Evolutionary conservation across 2,329 filamentous ascomycete genomes (phyloP).

Genomic region (Talaromyces funiculosus): DNA sequence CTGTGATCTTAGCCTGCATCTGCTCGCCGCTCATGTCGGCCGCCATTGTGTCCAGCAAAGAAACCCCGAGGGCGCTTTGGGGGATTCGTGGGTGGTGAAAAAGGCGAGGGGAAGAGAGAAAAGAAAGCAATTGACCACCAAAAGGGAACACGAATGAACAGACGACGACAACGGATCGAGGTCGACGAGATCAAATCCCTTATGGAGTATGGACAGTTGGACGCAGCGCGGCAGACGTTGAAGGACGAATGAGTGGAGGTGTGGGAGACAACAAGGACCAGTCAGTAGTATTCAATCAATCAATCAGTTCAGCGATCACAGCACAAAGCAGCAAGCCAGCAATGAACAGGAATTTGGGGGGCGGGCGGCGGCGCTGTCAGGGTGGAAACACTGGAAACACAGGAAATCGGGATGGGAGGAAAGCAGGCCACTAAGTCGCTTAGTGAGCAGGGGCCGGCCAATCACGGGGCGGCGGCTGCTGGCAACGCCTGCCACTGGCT

Average conservation of each 20-base stretch:
- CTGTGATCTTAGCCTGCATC: slow-evolving; percentile 90
- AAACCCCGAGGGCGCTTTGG: slow-evolving; percentile 26
- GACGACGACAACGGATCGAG: background rate
- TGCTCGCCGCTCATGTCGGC: slow-evolving; percentile 48
- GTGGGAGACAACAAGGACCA: background rate
- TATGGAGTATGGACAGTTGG: background rate
- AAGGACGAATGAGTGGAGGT: slow-evolving; percentile 5
- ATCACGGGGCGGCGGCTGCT: slow-evolving; percentile 4
- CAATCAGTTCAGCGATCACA: background rate
- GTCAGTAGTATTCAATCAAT: background rate
- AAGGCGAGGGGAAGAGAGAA: slow-evolving; percentile 11
- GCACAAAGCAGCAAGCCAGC: background rate
- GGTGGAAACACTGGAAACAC: background rate
- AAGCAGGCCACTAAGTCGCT: slow-evolving; percentile 6
- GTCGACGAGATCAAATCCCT: background rate
- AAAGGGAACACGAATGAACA: background rate
- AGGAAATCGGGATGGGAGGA: slow-evolving; percentile 4
- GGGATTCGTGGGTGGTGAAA: slow-evolving; percentile 14
- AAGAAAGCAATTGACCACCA: slow-evolving; percentile 1
- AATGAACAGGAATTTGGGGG: slow-evolving; percentile 7
- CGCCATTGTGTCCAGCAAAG: slow-evolving; percentile 30
- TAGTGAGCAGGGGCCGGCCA: slow-evolving; percentile 14
- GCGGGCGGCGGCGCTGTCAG: background rate
- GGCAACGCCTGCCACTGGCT: background rate
- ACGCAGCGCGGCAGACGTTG: background rate